Conservation (phyloP, 345 rosid genomes). For the Heritiera fomes region DNA sequence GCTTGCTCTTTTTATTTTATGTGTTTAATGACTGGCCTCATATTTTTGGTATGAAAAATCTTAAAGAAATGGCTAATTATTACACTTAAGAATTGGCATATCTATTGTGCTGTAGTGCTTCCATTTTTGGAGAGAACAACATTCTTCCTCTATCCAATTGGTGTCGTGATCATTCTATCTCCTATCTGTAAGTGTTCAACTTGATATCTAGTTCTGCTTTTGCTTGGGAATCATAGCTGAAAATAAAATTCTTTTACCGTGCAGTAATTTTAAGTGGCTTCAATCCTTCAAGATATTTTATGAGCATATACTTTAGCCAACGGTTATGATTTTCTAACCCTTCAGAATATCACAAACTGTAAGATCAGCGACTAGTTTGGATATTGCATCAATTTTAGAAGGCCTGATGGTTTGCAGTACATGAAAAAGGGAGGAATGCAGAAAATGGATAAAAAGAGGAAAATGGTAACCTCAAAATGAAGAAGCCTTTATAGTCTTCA, state of each 20-base stretch:
- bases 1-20: background rate
- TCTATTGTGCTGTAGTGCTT: constrained; percentile 55
- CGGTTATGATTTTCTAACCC: constrained; percentile 49
- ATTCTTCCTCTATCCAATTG: constrained; percentile 94
- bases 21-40: background rate
- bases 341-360: constrained; percentile 8
- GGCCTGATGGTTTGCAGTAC: constrained; percentile 21
- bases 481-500: constrained; percentile 25
- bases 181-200: constrained; percentile 75
- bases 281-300: constrained; percentile 94
- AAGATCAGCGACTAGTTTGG: constrained; percentile 22
- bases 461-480: constrained; percentile 17
- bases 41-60: background rate
- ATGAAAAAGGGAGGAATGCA: background rate
- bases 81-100: constrained; percentile 1
- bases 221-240: background rate
- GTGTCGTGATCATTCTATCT: constrained; percentile 68
- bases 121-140: constrained; percentile 98
- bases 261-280: constrained; percentile 95
- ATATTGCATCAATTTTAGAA: constrained; percentile 19
- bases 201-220: constrained; percentile 2
- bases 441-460: background rate
- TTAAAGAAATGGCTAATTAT: constrained; percentile 3
- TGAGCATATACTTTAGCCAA: constrained; percentile 90
- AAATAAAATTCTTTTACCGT: constrained; percentile 16